These are phyloP conservation scores for Aureobasidium zeae DNA, from an alignment of 2,329 filamentous ascomycete genomes.

Conservation along the genomic window DNA sequence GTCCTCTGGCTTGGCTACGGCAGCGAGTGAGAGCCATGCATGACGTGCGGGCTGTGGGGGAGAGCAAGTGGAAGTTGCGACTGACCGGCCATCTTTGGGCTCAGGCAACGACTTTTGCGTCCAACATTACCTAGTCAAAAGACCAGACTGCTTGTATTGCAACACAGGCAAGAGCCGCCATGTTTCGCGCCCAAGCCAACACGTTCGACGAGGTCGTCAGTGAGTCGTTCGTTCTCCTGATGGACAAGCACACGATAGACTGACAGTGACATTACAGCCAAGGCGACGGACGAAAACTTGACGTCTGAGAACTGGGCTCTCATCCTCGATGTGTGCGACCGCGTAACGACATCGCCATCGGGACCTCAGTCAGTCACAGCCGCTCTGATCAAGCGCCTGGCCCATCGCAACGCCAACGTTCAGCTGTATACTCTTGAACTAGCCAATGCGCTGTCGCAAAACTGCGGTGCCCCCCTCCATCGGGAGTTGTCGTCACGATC, in stretches of 20 bases:
- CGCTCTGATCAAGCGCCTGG: constrained; percentile 82
- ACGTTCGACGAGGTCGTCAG: constrained; percentile 62
- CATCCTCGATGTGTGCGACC: constrained; percentile 44
- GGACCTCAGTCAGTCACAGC: constrained; percentile 52
- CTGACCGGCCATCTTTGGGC: constrained; percentile 1
- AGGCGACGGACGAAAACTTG: constrained; percentile 95
- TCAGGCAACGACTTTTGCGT: constrained; percentile 11
- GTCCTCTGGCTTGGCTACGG: too few relatives aligned
- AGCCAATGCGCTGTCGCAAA: constrained; percentile 83
- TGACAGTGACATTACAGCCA: constrained; percentile 40
- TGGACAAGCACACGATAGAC: not conserved
- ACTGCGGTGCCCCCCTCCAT: constrained; percentile 79
- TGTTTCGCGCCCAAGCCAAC: constrained; percentile 41
- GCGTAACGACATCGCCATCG: constrained; percentile 27
- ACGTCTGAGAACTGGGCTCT: constrained; percentile 73
- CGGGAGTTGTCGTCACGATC: constrained; percentile 82
- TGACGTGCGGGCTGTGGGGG: too few relatives aligned
- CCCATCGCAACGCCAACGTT: constrained; percentile 90
- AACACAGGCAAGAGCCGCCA: constrained; percentile 19
- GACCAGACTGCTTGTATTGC: too few relatives aligned
- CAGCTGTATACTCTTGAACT: constrained; percentile 93
- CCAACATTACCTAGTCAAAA: too few relatives aligned
- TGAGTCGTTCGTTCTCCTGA: constrained; percentile 32
- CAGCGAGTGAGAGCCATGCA: too few relatives aligned
- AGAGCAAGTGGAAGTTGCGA: too few relatives aligned